Evolutionary conservation across 352 stramenopile species (phyloP), one percentile per base, ranked within the genome.

Genomic region (Phytophthora sp.): DNA sequence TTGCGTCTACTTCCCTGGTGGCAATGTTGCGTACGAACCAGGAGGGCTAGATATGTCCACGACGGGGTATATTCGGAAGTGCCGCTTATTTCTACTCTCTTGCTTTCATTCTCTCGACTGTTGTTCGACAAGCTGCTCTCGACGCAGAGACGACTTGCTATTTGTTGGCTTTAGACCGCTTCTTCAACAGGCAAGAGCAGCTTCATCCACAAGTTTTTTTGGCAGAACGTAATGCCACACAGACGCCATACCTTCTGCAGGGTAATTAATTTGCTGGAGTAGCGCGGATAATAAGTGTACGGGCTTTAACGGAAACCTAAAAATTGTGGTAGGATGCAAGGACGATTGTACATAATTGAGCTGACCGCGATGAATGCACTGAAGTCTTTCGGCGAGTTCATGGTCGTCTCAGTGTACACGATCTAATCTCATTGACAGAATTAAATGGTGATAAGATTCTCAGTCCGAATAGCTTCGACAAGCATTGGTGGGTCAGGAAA

Each of bases 361-460:
- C 30, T 9, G 26, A 31, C 17, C 11, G 50, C 2, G 50, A 58
- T 46, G 24, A 41, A 0, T 58, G 50, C 9, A 41, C 26, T 1
- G 37, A 37, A 3, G 17, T 34, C 13, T 62, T 62, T 24, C 27
- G 31, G 12, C 27, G 15, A 4, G 30, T 62, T 1, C 23, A 62
- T 46, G 41, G 31, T 15, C 41, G 41, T 10, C 54, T 42, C 8
- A 54, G 42, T 34, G 7, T 54, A 9, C 54, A 62, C 21, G 42
- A 62, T 15, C 54, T 62, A 3, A 54, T 54, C 23, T 2, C 10
- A 12, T 24, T 54, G 6, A 37, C 24, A 21, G 38, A 62, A 34
- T 62, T 32, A 23, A 62, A 54, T 30, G 41, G 32, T 2, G 10
- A 35, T 45, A 26, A 24, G 1, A 9, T 18, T 3, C 35, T 23